Conservation (phyloP, 129 eudicot genomes). For the Flaveria bidentis region DNA sequence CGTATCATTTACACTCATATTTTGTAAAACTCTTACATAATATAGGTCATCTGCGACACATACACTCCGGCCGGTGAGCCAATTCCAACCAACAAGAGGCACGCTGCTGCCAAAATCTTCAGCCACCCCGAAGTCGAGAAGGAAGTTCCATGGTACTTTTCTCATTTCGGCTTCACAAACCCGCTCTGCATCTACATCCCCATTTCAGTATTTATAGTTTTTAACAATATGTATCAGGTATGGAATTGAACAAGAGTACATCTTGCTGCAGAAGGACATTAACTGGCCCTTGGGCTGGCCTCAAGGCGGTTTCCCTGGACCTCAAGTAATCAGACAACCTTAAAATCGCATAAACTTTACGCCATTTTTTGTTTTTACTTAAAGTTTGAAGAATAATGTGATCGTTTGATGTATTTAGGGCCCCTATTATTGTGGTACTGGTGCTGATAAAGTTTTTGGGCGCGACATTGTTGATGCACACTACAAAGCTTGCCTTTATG, state of each 20-base stretch:
- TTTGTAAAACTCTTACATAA: not conserved
- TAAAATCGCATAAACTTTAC: not conserved
- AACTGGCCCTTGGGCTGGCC: constrained; percentile 94
- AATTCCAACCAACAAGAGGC: constrained; percentile 88
- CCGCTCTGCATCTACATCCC: not conserved
- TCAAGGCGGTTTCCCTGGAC: constrained; percentile 78
- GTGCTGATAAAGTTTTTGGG: constrained; percentile 89
- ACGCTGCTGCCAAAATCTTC: constrained; percentile 75
- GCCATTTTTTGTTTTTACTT: not conserved
- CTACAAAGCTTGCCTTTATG: constrained; percentile 85
- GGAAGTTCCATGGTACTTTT: constrained; percentile 83
- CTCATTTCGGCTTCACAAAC: not conserved
- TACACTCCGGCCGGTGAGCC: constrained; percentile 97
- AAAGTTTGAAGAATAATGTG: not conserved
- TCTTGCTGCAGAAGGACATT: constrained; percentile 60
- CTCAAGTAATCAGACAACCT: constrained; percentile 50
- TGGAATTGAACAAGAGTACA: constrained; percentile 92
- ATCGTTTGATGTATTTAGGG: constrained; percentile 49
- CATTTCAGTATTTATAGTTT: not conserved
- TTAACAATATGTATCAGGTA: constrained; percentile 43
- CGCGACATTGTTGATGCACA: constrained; percentile 87
- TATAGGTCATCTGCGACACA: constrained; percentile 85
- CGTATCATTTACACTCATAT: not conserved
- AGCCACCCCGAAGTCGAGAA: constrained; percentile 69
- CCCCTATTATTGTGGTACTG: constrained; percentile 89